Evolutionary conservation across 305 asterid species (phyloP).

Genomic region (Plantago lanceolata): DNA sequence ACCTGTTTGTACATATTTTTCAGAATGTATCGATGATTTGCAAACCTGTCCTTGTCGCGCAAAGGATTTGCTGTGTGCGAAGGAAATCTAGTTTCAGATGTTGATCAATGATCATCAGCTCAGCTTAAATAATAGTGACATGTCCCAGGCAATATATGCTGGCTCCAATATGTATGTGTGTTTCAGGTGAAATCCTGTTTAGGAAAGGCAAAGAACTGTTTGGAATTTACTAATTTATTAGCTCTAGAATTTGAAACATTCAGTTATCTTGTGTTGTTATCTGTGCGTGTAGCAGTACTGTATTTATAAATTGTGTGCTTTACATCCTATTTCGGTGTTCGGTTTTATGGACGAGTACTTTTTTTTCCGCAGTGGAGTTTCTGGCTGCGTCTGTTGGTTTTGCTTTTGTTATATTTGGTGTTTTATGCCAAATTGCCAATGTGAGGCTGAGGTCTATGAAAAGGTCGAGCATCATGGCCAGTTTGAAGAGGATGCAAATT

Average conservation of each 20-base stretch:
- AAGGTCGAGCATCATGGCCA: too few species aligned
- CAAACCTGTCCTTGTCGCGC: constrained; percentile 17
- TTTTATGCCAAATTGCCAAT: too few species aligned
- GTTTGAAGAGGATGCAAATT: too few species aligned
- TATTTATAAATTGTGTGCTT: neutral
- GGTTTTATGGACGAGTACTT: neutral
- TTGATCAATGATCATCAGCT: constrained; percentile 3
- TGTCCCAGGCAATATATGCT: constrained; percentile 2
- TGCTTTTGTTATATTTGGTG: too few species aligned
- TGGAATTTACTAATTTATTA: constrained; percentile 3
- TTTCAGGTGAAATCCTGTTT: constrained; percentile 19
- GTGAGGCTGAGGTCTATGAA: too few species aligned
- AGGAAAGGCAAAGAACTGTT: constrained; percentile 15
- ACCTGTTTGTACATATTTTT: constrained; percentile 14
- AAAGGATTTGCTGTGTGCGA: constrained; percentile 11
- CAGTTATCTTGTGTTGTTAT: constrained; percentile 5
- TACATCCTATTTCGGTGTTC: neutral
- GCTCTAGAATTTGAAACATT: constrained; percentile 8
- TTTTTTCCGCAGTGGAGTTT: too few species aligned
- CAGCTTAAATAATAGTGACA: constrained; percentile 11
- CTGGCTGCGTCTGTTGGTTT: too few species aligned
- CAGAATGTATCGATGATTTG: constrained; percentile 14
- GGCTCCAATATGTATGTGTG: constrained; percentile 8
- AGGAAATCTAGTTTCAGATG: constrained; percentile 6
- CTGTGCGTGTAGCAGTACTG: constrained; percentile 5